These are phyloP conservation scores for Botrytis deweyae DNA, from an alignment of 2,329 filamentous ascomycete genomes.

Conservation along the genomic window DNA sequence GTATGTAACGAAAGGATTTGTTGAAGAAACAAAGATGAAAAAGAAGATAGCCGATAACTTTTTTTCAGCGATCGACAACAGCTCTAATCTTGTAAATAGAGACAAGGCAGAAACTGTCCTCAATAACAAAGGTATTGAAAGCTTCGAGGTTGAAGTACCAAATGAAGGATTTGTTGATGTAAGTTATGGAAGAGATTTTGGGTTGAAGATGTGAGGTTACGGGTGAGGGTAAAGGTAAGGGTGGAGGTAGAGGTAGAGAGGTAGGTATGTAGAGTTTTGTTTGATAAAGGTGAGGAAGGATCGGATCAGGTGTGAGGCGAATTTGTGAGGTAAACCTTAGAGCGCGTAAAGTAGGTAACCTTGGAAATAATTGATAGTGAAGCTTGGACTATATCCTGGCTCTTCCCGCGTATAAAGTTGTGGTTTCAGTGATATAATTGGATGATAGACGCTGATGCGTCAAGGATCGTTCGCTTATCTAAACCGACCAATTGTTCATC, in stretches of 20 bases:
- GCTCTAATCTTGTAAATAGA: conserved; percentile 22
- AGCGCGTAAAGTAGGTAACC: conserved; percentile 1
- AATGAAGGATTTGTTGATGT: conserved; percentile 5
- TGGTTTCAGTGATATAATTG: background rate
- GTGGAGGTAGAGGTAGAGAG: background rate
- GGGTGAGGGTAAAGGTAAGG: background rate
- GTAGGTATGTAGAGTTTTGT: conserved; percentile 1
- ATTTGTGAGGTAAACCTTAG: background rate
- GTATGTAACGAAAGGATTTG: conserved; percentile 20
- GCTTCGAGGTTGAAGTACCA: conserved; percentile 5
- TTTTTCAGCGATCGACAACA: conserved; percentile 19
- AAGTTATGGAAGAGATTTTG: conserved; percentile 6
- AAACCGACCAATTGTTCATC: background rate
- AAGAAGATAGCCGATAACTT: conserved; percentile 1
- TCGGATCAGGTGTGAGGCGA: background rate
- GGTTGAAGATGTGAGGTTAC: conserved; percentile 4
- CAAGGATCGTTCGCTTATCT: background rate
- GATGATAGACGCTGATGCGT: background rate
- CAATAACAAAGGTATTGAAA: conserved; percentile 8
- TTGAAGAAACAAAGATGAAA: conserved; percentile 20
- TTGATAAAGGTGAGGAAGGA: conserved; percentile 1
- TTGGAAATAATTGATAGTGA: background rate
- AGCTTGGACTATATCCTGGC: background rate
- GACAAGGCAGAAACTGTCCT: conserved; percentile 20
- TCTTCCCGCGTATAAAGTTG: background rate